Evolutionary conservation across 805 yeast species (phyloP).

Genomic region (Candida andamanensis): DNA sequence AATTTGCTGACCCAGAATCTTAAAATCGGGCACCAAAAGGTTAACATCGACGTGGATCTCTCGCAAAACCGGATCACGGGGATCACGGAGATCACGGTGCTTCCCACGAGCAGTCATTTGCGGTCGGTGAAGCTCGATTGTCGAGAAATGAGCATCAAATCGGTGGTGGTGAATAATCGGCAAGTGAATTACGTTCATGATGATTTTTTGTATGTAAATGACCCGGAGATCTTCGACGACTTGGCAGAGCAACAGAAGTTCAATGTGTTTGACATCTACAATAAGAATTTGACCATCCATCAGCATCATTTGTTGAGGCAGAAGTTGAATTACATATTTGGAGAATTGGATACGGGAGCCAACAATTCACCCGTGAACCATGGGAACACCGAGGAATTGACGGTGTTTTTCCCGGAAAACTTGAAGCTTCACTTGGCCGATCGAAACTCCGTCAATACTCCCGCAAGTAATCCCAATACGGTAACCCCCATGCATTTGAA

Average conservation of each 20-base stretch:
- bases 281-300: slow-evolving; percentile 35
- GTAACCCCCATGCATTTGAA: slow-evolving; percentile 34
- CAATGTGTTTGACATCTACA: slow-evolving; percentile 39
- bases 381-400: slow-evolving; percentile 58
- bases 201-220: slow-evolving; percentile 46
- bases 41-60: slow-evolving; percentile 74
- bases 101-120: slow-evolving; percentile 61
- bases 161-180: slow-evolving; percentile 56
- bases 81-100: slow-evolving; percentile 73
- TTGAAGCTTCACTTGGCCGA: slow-evolving; percentile 49
- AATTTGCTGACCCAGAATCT: slow-evolving; percentile 43
- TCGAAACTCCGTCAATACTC: slow-evolving; percentile 19
- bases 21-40: slow-evolving; percentile 79
- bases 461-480: slow-evolving; percentile 24
- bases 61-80: slow-evolving; percentile 58
- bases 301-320: slow-evolving; percentile 59
- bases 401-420: slow-evolving; percentile 59
- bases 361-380: slow-evolving; percentile 11
- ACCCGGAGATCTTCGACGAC: slow-evolving; percentile 18
- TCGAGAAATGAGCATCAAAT: slow-evolving; percentile 62
- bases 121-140: slow-evolving; percentile 70
- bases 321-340: slow-evolving; percentile 48
- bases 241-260: slow-evolving; percentile 16
- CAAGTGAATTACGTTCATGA: slow-evolving; percentile 49
- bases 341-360: slow-evolving; percentile 38